These are phyloP conservation scores for Fusarium cyanostomum DNA, from an alignment of 2,329 filamentous ascomycete species.

Conservation along the genomic window DNA sequence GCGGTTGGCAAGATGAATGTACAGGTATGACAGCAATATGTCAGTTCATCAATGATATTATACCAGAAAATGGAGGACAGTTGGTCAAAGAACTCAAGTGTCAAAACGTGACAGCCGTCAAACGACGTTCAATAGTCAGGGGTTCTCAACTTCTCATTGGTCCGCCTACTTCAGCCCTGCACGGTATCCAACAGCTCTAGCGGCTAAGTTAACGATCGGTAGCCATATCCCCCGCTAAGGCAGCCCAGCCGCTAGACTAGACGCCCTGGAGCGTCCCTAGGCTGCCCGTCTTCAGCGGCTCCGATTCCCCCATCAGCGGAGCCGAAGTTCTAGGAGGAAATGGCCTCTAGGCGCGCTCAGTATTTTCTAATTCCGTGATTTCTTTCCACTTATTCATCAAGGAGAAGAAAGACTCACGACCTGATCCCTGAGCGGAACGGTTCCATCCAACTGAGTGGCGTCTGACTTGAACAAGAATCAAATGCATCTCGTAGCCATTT, in stretches of 20 bases:
- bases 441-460: too few relatives aligned
- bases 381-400: too few relatives aligned
- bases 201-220: too few relatives aligned
- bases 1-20: not conserved
- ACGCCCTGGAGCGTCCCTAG: not conserved
- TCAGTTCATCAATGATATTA: not conserved
- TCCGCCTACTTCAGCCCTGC: not conserved
- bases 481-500: constrained; percentile 29
- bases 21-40: not conserved
- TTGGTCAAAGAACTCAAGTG: not conserved
- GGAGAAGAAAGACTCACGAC: too few relatives aligned
- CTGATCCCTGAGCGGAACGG: too few relatives aligned
- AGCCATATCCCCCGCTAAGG: too few relatives aligned
- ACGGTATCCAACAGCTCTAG: too few relatives aligned
- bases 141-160: not conserved
- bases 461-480: not conserved
- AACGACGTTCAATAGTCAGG: not conserved
- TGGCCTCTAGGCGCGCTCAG: too few relatives aligned
- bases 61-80: not conserved
- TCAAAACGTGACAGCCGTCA: not conserved
- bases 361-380: too few relatives aligned
- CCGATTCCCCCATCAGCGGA: not conserved
- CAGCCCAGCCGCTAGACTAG: too few relatives aligned
- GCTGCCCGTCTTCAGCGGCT: not conserved
- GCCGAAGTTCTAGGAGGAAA: too few relatives aligned